phyloP scores from a whole-genome alignment of 1,284 basidiomycete genomes.

The Quambalaria eucalypti region DNA sequence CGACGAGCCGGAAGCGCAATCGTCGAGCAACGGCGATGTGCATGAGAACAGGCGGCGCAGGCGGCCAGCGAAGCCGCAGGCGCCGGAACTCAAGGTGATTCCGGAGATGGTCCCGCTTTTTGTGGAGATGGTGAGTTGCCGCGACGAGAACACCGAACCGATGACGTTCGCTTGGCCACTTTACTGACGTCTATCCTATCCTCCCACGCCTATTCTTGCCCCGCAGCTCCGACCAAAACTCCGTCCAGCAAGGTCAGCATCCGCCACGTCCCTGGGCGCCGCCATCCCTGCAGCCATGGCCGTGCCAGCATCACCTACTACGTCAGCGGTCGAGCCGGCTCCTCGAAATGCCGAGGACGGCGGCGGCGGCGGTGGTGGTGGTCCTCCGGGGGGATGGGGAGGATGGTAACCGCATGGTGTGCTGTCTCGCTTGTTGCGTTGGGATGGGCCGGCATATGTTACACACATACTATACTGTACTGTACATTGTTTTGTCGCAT shows the following conservation, averaged over 20 bases:
- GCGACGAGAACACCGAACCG: too few species aligned
- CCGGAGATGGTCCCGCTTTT: slow-evolving; percentile 41
- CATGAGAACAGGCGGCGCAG: slow-evolving; percentile 49
- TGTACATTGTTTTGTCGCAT: too few species aligned
- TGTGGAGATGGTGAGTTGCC: slow-evolving; percentile 30
- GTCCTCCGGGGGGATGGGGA: not conserved
- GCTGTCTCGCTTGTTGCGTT: too few species aligned
- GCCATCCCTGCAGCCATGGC: too few species aligned
- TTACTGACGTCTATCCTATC: too few species aligned
- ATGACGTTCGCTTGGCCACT: too few species aligned
- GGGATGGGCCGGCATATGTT: too few species aligned
- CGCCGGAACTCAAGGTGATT: slow-evolving; percentile 65
- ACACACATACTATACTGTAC: too few species aligned
- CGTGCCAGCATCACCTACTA: too few species aligned
- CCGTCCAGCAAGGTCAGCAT: not conserved
- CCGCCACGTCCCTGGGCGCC: not conserved
- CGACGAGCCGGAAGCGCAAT: slow-evolving; percentile 4
- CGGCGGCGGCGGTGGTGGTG: not conserved
- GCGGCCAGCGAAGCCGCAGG: slow-evolving; percentile 54
- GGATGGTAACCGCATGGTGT: not conserved
- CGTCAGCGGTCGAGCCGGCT: not conserved
- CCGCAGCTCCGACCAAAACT: not conserved
- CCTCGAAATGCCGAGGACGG: not conserved
- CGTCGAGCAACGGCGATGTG: slow-evolving; percentile 10
- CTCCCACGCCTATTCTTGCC: too few species aligned